Percentiles rank a stretch among this genome's conserved stretches.
phyloP scores from a whole-genome alignment of 371 early-diverging fungal genomes.

The Syncephalastrum monosporum region DNA sequence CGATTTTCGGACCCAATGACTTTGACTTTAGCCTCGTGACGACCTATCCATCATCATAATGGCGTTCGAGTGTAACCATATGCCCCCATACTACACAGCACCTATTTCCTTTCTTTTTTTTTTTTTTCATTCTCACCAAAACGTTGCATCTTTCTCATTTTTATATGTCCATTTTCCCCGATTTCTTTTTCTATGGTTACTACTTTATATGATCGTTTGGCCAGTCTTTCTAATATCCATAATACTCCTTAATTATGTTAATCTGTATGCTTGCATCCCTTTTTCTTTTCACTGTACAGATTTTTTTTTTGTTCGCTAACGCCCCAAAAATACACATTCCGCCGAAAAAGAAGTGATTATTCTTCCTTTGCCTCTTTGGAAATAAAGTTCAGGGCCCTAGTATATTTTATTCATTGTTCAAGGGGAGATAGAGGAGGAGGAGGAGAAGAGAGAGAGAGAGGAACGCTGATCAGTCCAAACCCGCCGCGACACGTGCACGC shows the following conservation, averaged over 20 bases:
- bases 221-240: constrained; percentile 1
- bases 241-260: constrained; percentile 1
- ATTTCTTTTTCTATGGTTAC: constrained; percentile 1
- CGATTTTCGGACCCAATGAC: too few relatives aligned
- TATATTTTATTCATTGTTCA: too few relatives aligned
- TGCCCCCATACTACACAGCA: neutral
- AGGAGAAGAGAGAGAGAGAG: too few relatives aligned
- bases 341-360: too few relatives aligned
- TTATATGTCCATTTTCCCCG: neutral
- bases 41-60: too few relatives aligned
- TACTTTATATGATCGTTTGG: neutral
- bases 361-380: too few relatives aligned
- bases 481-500: too few relatives aligned
- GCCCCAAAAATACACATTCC: neutral
- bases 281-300: constrained; percentile 7
- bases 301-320: constrained; percentile 6
- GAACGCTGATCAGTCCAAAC: too few relatives aligned
- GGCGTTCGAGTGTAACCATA: too few relatives aligned
- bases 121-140: neutral
- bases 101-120: neutral
- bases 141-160: constrained; percentile 1
- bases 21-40: too few relatives aligned
- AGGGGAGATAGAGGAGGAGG: too few relatives aligned
- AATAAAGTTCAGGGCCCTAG: too few relatives aligned
- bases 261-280: constrained; percentile 5